Percentiles rank a stretch among this genome's conserved stretches.
Evolutionary conservation across 2,329 filamentous ascomycete genomes (phyloP).

Genomic region (Claviceps humidiphila): DNA sequence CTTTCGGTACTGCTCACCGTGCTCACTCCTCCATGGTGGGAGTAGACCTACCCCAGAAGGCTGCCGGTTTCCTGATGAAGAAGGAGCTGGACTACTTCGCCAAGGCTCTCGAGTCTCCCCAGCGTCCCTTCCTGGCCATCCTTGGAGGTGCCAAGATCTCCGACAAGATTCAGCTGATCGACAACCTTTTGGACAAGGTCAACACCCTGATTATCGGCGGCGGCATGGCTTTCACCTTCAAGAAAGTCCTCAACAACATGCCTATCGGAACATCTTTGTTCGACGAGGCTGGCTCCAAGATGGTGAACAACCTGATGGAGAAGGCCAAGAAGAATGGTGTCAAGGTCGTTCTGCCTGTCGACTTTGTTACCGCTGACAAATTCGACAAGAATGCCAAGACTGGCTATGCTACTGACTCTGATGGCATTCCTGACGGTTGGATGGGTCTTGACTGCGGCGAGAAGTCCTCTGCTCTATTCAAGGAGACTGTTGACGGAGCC

Average conservation of each 20-base stretch:
- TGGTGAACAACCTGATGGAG: constrained; percentile 71
- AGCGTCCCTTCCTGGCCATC: constrained; percentile 96
- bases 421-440: constrained; percentile 92
- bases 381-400: constrained; percentile 75
- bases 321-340: constrained; percentile 97
- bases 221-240: constrained; percentile 99
- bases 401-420: constrained; percentile 69
- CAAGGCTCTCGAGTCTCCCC: constrained; percentile 81
- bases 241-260: constrained; percentile 90
- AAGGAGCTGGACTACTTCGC: constrained; percentile 99
- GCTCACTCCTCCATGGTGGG: constrained; percentile 99
- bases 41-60: constrained; percentile 89
- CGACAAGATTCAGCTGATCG: constrained; percentile 99
- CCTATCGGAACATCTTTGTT: constrained; percentile 85
- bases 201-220: constrained; percentile 94
- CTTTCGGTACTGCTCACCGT: constrained; percentile 95
- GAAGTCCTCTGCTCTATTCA: constrained; percentile 79
- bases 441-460: constrained; percentile 93
- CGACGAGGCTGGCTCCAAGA: constrained; percentile 88
- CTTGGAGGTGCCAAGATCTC: constrained; percentile 96
- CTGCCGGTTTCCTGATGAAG: constrained; percentile 97
- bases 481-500: constrained; percentile 71
- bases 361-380: constrained; percentile 94
- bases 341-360: constrained; percentile 84
- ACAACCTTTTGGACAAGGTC: constrained; percentile 97